Conservation (phyloP, 2,329 filamentous ascomycete genomes). For the Phymatotrichopsis omnivora region DNA sequence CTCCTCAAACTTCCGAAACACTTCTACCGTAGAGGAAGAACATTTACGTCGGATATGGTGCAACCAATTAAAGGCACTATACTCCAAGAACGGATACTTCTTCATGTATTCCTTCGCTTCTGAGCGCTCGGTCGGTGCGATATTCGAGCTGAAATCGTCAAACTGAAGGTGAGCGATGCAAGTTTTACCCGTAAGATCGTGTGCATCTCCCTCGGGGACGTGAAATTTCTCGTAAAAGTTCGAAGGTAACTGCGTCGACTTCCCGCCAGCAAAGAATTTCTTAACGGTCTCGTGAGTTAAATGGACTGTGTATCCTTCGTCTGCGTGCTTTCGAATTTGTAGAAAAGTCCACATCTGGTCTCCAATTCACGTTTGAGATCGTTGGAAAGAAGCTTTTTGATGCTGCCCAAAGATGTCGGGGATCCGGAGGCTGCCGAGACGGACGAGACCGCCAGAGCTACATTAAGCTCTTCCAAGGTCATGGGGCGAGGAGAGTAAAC, state of each 20-base stretch:
- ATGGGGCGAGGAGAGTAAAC: conserved; percentile 1
- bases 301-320: too few species aligned
- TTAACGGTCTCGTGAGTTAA: conserved; percentile 5
- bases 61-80: neutral
- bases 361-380: neutral
- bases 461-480: conserved; percentile 1
- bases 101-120: neutral
- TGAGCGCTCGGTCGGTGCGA: neutral
- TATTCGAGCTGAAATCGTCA: neutral
- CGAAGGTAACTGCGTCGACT: too few species aligned
- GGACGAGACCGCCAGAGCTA: conserved; percentile 3
- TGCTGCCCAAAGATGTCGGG: neutral
- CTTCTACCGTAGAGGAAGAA: neutral
- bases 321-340: conserved; percentile 3
- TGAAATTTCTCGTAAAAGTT: neutral
- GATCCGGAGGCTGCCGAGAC: neutral
- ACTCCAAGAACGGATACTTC: neutral
- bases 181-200: neutral
- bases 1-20: conserved; percentile 1
- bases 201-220: neutral
- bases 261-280: conserved; percentile 9
- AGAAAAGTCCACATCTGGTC: conserved; percentile 1
- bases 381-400: neutral
- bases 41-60: neutral
- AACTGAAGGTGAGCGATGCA: neutral